Evolutionary conservation across 2,329 filamentous ascomycete species (phyloP).

Genomic region (Juglanconis sp.): DNA sequence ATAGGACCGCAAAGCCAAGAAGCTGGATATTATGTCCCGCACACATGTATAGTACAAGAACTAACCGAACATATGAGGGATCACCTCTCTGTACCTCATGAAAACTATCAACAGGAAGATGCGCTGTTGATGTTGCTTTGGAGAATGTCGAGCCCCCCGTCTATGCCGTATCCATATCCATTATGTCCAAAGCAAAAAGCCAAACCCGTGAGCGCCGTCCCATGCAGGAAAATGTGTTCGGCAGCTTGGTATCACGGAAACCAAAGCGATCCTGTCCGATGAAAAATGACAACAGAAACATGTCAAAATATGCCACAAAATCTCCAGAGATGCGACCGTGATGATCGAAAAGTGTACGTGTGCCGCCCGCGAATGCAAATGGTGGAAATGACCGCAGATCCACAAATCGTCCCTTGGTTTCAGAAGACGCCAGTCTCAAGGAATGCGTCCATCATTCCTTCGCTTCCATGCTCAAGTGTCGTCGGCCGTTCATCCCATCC

Average conservation of each 20-base stretch:
- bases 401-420: neutral
- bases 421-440: neutral
- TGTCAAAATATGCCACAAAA: neutral
- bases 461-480: neutral
- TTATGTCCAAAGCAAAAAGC: neutral
- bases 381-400: neutral
- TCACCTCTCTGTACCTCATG: neutral
- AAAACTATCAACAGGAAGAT: neutral
- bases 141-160: neutral
- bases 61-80: neutral
- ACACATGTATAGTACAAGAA: neutral
- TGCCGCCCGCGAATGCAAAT: neutral
- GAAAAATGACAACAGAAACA: neutral
- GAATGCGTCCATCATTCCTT: neutral
- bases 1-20: neutral
- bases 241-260: constrained; percentile 14
- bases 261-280: constrained; percentile 7
- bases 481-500: too few relatives aligned
- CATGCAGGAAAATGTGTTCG: constrained; percentile 9
- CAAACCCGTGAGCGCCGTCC: constrained; percentile 11
- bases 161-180: neutral
- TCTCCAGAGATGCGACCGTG: neutral
- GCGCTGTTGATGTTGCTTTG: neutral
- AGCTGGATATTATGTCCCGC: neutral
- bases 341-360: neutral